Evolutionary conservation across 768 basidiomycete species (phyloP).

Genomic region (Gymnopilus junonius): DNA sequence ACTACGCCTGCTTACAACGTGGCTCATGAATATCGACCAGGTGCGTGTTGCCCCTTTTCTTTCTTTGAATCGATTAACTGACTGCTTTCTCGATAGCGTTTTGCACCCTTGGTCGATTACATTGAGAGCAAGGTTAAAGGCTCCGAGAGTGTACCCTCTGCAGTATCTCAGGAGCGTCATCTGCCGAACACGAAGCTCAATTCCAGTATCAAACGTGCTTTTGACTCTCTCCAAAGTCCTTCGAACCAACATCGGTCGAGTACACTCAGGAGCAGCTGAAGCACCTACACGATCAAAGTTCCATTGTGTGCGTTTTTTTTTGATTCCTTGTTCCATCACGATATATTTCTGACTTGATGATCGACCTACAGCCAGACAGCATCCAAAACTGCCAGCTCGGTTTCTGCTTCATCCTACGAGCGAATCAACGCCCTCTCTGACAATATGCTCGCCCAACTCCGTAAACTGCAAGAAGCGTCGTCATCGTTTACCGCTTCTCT

Average conservation of each 20-base stretch:
- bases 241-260: constrained; percentile 60
- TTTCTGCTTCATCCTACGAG: constrained; percentile 59
- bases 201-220: constrained; percentile 82
- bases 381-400: constrained; percentile 64
- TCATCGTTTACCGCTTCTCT: constrained; percentile 50
- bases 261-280: constrained; percentile 77
- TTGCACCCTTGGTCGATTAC: constrained; percentile 78
- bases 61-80: neutral
- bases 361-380: constrained; percentile 66
- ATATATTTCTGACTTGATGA: neutral
- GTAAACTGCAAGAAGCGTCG: constrained; percentile 66
- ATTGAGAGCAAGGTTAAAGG: constrained; percentile 57
- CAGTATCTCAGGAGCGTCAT: constrained; percentile 38
- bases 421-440: constrained; percentile 66
- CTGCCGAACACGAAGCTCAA: constrained; percentile 42
- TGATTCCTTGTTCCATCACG: constrained; percentile 4
- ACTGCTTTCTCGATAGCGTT: constrained; percentile 44
- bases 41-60: constrained; percentile 39
- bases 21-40: constrained; percentile 74
- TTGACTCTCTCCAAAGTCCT: constrained; percentile 67
- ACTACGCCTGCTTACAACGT: constrained; percentile 64
- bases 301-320: constrained; percentile 55
- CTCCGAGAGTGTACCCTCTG: constrained; percentile 50
- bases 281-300: constrained; percentile 68
- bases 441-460: constrained; percentile 67